Evolutionary conservation across 345 rosid genomes (phyloP), one percentile per base, ranked within the genome.

Genomic region (Salix udensis): DNA sequence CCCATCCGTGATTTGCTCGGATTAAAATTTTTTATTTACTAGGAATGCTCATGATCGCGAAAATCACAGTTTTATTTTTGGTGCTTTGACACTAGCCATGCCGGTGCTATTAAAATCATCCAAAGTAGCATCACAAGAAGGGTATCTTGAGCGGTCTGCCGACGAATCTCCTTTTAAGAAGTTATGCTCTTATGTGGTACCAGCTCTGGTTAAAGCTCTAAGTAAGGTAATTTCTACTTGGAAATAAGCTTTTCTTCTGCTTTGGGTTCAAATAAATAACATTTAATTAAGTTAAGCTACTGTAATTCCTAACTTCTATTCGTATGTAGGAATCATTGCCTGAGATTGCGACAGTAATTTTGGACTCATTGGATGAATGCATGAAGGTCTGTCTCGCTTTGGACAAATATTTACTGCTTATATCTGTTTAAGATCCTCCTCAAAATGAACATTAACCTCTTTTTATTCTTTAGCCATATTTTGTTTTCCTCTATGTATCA

Each of bases 191-290:
- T 23, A 44, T 13, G 42, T 48, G 12, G 18, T 65, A 62, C 65
- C 71, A 36, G 71, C 75, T 71, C 52, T 77, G 52, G 75, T 77
- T 46, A 75, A 48, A 77, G 75, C 80, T 53, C 65, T 77, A 11
- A 18, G 53, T n/a, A 24, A 31, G 70, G 80, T 77, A 64, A 64
- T 62, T 4, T 23, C 28, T 58, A n/a, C 24, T 12, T 58, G 28
- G 15, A 58, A 10, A 58, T 58, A 5, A 10, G 13, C 5, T 9
- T 55, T 55, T 46, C 10, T n/a, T 58, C 4, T 23, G 4, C 46
- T 42, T 11, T 42, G 46, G 46, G 24, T 3, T 58, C 28, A n/a
- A 58, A 23, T 26, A 58, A 58, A 23, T 10, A 24, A 58, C 1
- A 9, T 55, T n/a, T 55, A 21, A 10, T 55, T 8, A 55, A n/a